These are phyloP conservation scores for Cystobasidiaceae sp. DNA, from an alignment of 1,284 basidiomycete genomes.

Conservation along the genomic window DNA sequence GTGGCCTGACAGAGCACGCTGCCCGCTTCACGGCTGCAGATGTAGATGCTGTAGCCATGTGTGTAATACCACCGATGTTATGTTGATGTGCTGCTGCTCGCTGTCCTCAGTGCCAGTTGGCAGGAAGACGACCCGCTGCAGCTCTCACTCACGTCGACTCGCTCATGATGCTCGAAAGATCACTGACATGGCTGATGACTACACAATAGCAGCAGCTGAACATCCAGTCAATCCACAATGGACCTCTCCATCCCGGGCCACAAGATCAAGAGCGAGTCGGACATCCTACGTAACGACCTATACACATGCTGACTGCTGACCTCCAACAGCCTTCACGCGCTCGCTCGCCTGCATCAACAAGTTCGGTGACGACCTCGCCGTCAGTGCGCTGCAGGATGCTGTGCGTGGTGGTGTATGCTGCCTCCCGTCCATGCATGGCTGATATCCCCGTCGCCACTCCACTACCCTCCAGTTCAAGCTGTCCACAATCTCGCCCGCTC, in stretches of 20 bases:
- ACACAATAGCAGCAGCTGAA: background rate
- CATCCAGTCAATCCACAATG: background rate
- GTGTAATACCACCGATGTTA: background rate
- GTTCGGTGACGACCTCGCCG: conserved; percentile 39
- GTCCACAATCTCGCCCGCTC: conserved; percentile 37
- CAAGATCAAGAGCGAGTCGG: conserved; percentile 21
- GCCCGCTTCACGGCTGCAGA: background rate
- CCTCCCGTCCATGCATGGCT: background rate
- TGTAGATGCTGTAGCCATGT: background rate
- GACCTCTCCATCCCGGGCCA: conserved; percentile 25
- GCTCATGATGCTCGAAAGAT: background rate
- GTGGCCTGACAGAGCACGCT: background rate
- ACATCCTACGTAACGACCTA: background rate
- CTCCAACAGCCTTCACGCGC: conserved; percentile 37
- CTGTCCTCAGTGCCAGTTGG: background rate
- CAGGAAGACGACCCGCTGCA: background rate
- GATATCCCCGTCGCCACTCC: background rate
- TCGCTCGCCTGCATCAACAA: conserved; percentile 34
- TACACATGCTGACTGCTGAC: background rate
- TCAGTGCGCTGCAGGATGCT: conserved; percentile 22
- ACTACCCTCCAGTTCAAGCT: conserved; percentile 33
- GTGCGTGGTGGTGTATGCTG: background rate
- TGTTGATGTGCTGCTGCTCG: background rate
- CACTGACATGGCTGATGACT: background rate
- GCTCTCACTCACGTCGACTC: background rate